Conservation (phyloP, 2,329 filamentous ascomycete species). For the Penicillium frequentans region DNA sequence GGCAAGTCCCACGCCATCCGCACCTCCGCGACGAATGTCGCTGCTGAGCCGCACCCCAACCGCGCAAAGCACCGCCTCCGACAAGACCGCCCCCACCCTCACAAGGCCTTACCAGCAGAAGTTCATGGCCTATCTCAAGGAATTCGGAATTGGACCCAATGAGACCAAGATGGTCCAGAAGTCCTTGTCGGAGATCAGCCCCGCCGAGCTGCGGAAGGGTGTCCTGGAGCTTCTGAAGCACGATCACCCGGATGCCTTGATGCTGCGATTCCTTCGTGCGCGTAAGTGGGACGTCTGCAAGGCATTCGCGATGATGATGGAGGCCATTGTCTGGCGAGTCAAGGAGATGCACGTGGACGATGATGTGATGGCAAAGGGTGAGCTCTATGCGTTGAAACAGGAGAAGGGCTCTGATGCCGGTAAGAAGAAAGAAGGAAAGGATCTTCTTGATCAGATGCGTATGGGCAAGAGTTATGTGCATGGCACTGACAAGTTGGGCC, state of each 20-base stretch:
- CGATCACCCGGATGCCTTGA: slow-evolving; percentile 70
- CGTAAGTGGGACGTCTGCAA: slow-evolving; percentile 94
- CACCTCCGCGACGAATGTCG: slow-evolving; percentile 37
- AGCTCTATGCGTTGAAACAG: slow-evolving; percentile 61
- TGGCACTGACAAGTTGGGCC: slow-evolving; percentile 39
- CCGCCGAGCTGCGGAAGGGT: slow-evolving; percentile 72
- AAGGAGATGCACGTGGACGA: slow-evolving; percentile 81
- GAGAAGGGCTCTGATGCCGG: slow-evolving; percentile 35
- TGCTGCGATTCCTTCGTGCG: slow-evolving; percentile 84
- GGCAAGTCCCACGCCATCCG: slow-evolving; percentile 23
- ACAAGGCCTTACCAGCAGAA: slow-evolving; percentile 20
- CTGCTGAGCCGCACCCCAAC: slow-evolving; percentile 37
- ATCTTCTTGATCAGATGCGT: slow-evolving; percentile 20
- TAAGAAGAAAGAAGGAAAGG: slow-evolving; percentile 17
- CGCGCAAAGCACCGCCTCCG: slow-evolving; percentile 37
- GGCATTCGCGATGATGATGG: slow-evolving; percentile 81
- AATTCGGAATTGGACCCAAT: slow-evolving; percentile 18
- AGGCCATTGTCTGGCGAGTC: slow-evolving; percentile 80
- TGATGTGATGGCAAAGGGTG: slow-evolving; percentile 74
- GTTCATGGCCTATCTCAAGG: slow-evolving; percentile 18
- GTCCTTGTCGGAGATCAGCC: slow-evolving; percentile 69
- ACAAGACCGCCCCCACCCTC: slow-evolving; percentile 76
- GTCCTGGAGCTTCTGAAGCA: slow-evolving; percentile 58
- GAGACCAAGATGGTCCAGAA: slow-evolving; percentile 78
- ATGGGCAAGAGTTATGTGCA: slow-evolving; percentile 22